Evolutionary conservation across 805 yeast species (phyloP).

Genomic region (Saccharomycopsis sp.): DNA sequence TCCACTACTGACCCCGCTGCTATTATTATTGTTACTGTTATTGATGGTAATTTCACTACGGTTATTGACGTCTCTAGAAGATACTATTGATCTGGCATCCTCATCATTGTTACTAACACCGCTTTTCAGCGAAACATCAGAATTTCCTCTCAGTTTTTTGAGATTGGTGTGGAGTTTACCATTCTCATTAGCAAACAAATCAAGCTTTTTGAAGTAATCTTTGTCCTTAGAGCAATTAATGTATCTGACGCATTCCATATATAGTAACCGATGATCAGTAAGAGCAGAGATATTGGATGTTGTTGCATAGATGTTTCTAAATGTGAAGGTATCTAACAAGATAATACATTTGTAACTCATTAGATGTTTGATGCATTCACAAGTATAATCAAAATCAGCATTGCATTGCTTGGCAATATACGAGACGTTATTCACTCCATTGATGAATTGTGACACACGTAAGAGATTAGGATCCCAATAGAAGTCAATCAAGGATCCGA

Average conservation of each 20-base stretch:
- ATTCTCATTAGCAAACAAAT: neutral
- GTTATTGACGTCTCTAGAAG: neutral
- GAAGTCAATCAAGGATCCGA: constrained; percentile 69
- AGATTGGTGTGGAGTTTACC: neutral
- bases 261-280: constrained; percentile 55
- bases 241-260: constrained; percentile 75
- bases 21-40: neutral
- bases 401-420: constrained; percentile 73
- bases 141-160: neutral
- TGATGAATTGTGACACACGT: constrained; percentile 74
- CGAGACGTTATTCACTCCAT: constrained; percentile 81
- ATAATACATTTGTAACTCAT: constrained; percentile 84
- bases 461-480: constrained; percentile 98
- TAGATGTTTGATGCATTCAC: constrained; percentile 84
- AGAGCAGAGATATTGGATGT: constrained; percentile 71
- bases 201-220: neutral
- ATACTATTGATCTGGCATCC: neutral
- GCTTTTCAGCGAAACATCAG: neutral
- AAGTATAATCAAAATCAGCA: constrained; percentile 71
- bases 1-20: neutral
- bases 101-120: neutral
- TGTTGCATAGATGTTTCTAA: constrained; percentile 81
- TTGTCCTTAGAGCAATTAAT: constrained; percentile 6
- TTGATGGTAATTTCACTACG: neutral
- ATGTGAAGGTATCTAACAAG: constrained; percentile 82